Evolutionary conservation across 2,329 filamentous ascomycete genomes (phyloP).

Genomic region (Sodiomyces alkalinus): DNA sequence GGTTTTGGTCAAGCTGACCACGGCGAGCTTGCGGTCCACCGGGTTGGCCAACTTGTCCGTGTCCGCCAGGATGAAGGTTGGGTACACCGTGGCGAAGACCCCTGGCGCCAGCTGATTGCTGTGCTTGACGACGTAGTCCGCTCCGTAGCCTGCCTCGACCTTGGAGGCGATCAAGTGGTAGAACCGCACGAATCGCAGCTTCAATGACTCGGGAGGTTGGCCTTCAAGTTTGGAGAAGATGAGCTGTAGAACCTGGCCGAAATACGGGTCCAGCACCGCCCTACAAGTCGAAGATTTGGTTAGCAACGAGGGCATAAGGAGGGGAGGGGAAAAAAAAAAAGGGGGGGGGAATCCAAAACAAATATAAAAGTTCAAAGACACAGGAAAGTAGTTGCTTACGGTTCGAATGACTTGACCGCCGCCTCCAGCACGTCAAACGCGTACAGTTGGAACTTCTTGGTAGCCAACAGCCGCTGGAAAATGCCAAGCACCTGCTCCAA

Average conservation of each 20-base stretch:
- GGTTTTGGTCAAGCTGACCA: conserved; percentile 86
- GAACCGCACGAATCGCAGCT: conserved; percentile 79
- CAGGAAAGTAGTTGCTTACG: conserved; percentile 46
- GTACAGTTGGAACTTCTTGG: conserved; percentile 71
- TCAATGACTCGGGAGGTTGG: conserved; percentile 58
- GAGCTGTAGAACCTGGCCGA: conserved; percentile 63
- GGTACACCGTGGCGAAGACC: conserved; percentile 75
- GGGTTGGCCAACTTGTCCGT: conserved; percentile 81
- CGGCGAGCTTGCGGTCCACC: conserved; percentile 82
- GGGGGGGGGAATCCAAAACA: too few relatives aligned
- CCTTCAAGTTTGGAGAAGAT: conserved; percentile 66
- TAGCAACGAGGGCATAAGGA: conserved; percentile 1
- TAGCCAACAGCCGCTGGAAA: conserved; percentile 76
- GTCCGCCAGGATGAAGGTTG: conserved; percentile 71
- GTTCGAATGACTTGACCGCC: conserved; percentile 56
- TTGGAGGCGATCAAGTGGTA: conserved; percentile 82
- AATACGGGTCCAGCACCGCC: conserved; percentile 56
- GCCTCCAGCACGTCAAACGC: conserved; percentile 85
- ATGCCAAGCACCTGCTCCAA: conserved; percentile 83
- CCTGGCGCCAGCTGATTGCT: conserved; percentile 69
- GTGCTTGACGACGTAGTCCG: conserved; percentile 80
- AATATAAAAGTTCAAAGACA: too few relatives aligned
- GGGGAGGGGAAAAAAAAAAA: background rate
- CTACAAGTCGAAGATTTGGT: conserved; percentile 30
- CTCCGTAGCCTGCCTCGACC: conserved; percentile 65